Percentiles rank a stretch among this genome's conserved stretches.
These are phyloP conservation scores for Fusarium continuum DNA, from an alignment of 2,329 filamentous ascomycete genomes.

Conservation along the genomic window DNA sequence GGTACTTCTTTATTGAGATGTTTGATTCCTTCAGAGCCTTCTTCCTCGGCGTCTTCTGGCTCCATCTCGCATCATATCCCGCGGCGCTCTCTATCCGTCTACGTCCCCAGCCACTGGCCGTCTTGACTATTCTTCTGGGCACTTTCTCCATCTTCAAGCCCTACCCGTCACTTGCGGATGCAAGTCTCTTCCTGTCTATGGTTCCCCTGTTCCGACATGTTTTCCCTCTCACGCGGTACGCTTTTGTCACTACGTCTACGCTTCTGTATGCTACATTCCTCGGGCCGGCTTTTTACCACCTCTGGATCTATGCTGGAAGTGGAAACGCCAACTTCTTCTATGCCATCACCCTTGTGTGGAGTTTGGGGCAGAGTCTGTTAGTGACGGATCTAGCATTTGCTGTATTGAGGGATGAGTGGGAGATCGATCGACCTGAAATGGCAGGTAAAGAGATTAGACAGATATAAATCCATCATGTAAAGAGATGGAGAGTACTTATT, in stretches of 20 bases:
- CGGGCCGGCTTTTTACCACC: constrained; percentile 92
- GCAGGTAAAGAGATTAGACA: constrained; percentile 87
- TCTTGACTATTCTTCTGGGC: constrained; percentile 83
- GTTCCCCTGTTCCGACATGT: constrained; percentile 90
- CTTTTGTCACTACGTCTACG: constrained; percentile 83
- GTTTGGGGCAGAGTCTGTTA: constrained; percentile 84
- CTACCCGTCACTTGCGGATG: constrained; percentile 92
- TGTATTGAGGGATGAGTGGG: constrained; percentile 90
- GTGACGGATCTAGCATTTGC: constrained; percentile 91
- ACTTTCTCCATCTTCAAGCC: constrained; percentile 97
- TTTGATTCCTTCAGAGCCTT: constrained; percentile 98
- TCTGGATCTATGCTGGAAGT: constrained; percentile 98
- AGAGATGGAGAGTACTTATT: not conserved
- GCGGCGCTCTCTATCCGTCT: constrained; percentile 85
- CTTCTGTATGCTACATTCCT: constrained; percentile 89
- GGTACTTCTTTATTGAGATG: constrained; percentile 99
- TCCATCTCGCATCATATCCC: constrained; percentile 91
- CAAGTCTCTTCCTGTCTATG: constrained; percentile 83
- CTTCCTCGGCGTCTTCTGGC: constrained; percentile 97
- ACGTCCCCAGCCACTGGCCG: constrained; percentile 85
- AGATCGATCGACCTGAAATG: constrained; percentile 89
- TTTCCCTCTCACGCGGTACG: constrained; percentile 92
- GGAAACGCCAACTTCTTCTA: constrained; percentile 99
- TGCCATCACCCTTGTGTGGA: constrained; percentile 98
- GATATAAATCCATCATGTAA: constrained; percentile 63